Evolutionary conservation across 2,329 filamentous ascomycete species (phyloP).

Genomic region (Ambrosiella xylebori): DNA sequence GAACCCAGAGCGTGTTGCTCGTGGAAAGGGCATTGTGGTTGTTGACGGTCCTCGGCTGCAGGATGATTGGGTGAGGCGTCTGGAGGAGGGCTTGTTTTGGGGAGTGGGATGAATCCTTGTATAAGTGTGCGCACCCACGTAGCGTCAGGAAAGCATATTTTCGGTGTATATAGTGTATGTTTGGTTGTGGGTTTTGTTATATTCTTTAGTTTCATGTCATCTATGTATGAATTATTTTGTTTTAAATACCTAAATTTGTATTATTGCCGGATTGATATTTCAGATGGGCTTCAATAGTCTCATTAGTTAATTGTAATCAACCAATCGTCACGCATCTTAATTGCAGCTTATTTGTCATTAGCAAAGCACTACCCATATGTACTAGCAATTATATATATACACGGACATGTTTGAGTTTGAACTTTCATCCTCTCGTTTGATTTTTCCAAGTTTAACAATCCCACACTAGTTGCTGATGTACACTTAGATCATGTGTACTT

Average conservation of each 20-base stretch:
- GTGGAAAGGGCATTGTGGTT: slow-evolving; percentile 74
- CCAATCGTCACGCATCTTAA: too few relatives aligned
- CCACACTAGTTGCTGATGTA: too few relatives aligned
- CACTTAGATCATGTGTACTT: too few relatives aligned
- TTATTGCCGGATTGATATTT: too few relatives aligned
- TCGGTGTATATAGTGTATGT: slow-evolving; percentile 1
- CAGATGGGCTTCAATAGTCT: too few relatives aligned
- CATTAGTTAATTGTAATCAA: too few relatives aligned
- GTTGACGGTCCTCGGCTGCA: slow-evolving; percentile 67
- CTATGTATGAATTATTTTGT: neutral
- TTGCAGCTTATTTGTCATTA: too few relatives aligned
- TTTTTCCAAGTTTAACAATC: too few relatives aligned
- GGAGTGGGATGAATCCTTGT: neutral
- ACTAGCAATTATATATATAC: too few relatives aligned
- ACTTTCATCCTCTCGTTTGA: too few relatives aligned
- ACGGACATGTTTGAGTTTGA: too few relatives aligned
- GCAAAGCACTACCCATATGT: too few relatives aligned
- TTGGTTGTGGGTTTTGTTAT: neutral
- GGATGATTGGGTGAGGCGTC: slow-evolving; percentile 74
- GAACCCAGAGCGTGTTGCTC: slow-evolving; percentile 60
- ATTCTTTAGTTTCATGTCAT: neutral
- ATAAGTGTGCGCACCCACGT: neutral
- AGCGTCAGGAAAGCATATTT: neutral
- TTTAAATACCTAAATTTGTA: neutral
- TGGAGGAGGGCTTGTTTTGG: slow-evolving; percentile 21